phyloP scores from a whole-genome alignment of 2,329 filamentous ascomycete genomes.

The Colletotrichum ledebouriae region DNA sequence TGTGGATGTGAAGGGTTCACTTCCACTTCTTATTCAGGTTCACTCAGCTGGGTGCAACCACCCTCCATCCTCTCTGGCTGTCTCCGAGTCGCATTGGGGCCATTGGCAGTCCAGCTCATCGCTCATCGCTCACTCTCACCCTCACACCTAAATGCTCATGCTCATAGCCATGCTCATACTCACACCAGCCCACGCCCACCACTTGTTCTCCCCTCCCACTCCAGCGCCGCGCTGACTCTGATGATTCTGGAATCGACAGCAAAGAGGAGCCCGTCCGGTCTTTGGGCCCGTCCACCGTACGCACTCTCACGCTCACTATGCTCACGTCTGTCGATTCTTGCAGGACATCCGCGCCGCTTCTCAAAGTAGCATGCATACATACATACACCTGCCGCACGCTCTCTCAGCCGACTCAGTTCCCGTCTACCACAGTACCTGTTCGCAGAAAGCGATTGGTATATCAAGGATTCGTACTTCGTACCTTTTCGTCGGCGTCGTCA shows the following conservation, averaged over 20 bases:
- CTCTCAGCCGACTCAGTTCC: constrained; percentile 8
- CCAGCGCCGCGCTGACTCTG: constrained; percentile 11
- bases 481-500: too few relatives aligned
- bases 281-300: not conserved
- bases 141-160: too few relatives aligned
- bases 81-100: not conserved
- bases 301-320: constrained; percentile 2
- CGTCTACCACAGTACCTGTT: not conserved
- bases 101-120: constrained; percentile 9
- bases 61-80: constrained; percentile 24
- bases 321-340: not conserved
- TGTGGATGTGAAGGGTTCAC: constrained; percentile 41
- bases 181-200: not conserved
- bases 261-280: constrained; percentile 3
- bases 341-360: constrained; percentile 1
- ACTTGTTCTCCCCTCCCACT: not conserved
- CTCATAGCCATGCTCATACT: not conserved
- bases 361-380: not conserved
- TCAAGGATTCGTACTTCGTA: too few relatives aligned
- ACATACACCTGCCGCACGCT: constrained; percentile 9
- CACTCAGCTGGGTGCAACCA: constrained; percentile 41
- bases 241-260: constrained; percentile 8
- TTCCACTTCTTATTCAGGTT: constrained; percentile 36
- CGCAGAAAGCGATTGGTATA: too few relatives aligned
- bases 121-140: not conserved